Base-by-base conservation (phyloP, 2,329 filamentous ascomycete species). In the Exophiala bonariae region DNA sequence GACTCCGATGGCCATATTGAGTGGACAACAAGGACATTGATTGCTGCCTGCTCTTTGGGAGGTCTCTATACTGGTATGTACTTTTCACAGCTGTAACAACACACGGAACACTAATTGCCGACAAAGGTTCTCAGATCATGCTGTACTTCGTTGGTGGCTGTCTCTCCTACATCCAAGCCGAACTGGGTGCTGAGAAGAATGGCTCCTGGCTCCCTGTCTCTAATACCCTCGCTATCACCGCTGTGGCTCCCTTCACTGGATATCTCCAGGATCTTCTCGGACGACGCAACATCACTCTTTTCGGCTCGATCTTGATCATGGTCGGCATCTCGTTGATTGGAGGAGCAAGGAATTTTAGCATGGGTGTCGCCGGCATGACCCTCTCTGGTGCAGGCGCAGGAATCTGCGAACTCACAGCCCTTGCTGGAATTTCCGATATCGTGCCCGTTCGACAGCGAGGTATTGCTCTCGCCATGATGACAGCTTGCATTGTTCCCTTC, bases 81-180 rank as follows among this genome's bases (percentile, higher is more conserved):
- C 17, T 38, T n/a, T 22, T n/a, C 11, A 11, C 23, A 26, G 23
- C 35, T 23, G 35, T 11, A 9, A 20, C 18, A 38, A 22, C 18
- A 38, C 17, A 38, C 5, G 31, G 31, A 18, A 26, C 41, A 3
- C 28, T 34, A 36, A 44, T 35, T 22, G 30, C 7, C 31, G n/a
- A n/a, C n/a, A 18, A 56, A 78, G 48, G 48, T 6, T 51, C 48
- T 7, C 48, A 51, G 23, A 44, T 43, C 16, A 18, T 37, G 13
- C 38, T 51, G 8, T 51, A 51, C 33, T 43, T 51, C 11, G 23
- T 42, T 2, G 48, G 43, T 3, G 48, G 43, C 6, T 42, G 16
- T 9, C 40, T 50, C 4, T 23, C 19, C 19, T 50, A 28, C 20
- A 43, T 51, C n/a, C n/a, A 41, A 31, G 32, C 19, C 3, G 37